Evolutionary conservation across 441 rosid species (phyloP), one percentile per base, ranked within the genome.

Genomic region (Gossypium lobatum): DNA sequence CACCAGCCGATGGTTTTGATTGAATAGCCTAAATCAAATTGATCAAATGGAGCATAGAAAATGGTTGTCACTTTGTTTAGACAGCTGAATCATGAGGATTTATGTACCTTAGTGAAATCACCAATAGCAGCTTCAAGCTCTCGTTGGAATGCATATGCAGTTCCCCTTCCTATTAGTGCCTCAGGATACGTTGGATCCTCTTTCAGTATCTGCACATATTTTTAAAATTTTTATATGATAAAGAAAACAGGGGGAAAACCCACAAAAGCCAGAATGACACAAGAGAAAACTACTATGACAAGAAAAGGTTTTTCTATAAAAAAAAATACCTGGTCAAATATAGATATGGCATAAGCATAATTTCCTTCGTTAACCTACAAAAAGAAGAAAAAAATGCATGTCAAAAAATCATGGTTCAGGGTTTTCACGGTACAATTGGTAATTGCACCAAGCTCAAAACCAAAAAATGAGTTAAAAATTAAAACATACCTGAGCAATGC

Each of bases 151-250:
- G 99, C 99, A 88, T 87, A 79, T 65, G 99, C 98, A 74, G 99
- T 95, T 74, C 99, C 98, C 86, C 99, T 90, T 73, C 99, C 98
- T 65, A 95, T 91, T 69, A 95, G 88, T 42, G 97, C 99, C 85
- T 95, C 99, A 4, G 97, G 97, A 81, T 93, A 91, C 46, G 81
- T 82, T 23, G 97, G 97, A 80, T 95, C 95, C 79, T 93, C 97
- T 81, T 79, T 87, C 75, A 95, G 84, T 79, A 95, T 90, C 99
- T 95, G 85, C 59, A 37, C 58, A 11, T 71, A 74, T 34, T 66
- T 74, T 54, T 73, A 48, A 37, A 77, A 39, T 11, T 20, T 28
- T 3, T 45, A 23, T 45, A 39, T 75, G 42, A 71, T 50, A 74
- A 74, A 64, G 25, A 48, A 71, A 17, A 70, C 50, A 68, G 54